phyloP scores from a whole-genome alignment of 1,284 basidiomycete genomes.

The Sanghuangporus baumii region DNA sequence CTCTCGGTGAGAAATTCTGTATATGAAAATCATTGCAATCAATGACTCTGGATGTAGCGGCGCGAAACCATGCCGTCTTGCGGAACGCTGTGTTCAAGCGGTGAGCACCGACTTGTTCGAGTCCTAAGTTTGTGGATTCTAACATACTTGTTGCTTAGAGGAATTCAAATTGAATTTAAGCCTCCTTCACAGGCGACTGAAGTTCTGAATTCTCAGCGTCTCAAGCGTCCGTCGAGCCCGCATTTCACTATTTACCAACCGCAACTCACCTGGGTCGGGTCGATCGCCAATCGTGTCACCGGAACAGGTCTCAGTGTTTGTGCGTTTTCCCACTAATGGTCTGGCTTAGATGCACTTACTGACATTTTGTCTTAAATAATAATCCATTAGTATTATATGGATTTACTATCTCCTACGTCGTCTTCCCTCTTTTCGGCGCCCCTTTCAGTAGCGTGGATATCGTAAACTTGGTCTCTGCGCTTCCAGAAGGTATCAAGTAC shows the following conservation, averaged over 20 bases:
- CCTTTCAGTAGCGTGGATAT: constrained; percentile 75
- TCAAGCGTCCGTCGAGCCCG: constrained; percentile 81
- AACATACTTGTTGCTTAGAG: constrained; percentile 27
- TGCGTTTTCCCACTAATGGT: constrained; percentile 36
- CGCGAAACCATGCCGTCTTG: constrained; percentile 38
- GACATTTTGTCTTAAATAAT: not conserved
- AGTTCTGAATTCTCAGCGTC: constrained; percentile 84
- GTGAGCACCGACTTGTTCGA: constrained; percentile 29
- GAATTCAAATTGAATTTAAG: constrained; percentile 59
- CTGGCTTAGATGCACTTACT: constrained; percentile 1
- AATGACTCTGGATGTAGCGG: constrained; percentile 24
- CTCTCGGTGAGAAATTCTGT: constrained; percentile 34
- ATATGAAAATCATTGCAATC: not conserved
- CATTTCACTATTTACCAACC: constrained; percentile 97
- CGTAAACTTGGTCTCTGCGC: constrained; percentile 61
- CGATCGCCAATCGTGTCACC: constrained; percentile 83
- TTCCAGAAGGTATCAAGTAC: constrained; percentile 76
- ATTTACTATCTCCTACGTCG: constrained; percentile 83
- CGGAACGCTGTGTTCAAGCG: constrained; percentile 42
- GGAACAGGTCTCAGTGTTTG: constrained; percentile 75
- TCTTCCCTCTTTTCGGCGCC: constrained; percentile 61
- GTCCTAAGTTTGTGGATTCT: not conserved
- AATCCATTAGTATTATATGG: constrained; percentile 72
- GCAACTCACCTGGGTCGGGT: constrained; percentile 85
- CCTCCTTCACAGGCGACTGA: constrained; percentile 52